Conservation (phyloP, 2,329 filamentous ascomycete species). For the Botrytis fragariae region DNA sequence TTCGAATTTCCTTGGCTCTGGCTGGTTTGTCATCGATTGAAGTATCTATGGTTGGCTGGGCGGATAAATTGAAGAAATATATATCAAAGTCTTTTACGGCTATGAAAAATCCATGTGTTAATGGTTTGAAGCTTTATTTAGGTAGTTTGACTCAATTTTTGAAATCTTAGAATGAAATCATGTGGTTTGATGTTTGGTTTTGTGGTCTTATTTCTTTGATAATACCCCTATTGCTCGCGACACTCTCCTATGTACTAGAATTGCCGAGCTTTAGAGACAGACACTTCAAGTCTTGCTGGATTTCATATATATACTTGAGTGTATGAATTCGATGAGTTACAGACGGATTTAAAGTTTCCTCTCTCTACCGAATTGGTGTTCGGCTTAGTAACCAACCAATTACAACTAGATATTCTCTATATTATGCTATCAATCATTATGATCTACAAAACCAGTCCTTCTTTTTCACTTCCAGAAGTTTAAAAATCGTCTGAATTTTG, state of each 20-base stretch:
- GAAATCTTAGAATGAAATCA: neutral
- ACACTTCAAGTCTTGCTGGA: neutral
- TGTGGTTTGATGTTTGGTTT: neutral
- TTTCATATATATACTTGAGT: neutral
- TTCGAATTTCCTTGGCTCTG: neutral
- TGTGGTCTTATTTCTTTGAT: neutral
- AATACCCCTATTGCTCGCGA: neutral
- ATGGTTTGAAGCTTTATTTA: neutral
- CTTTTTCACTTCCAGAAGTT: neutral
- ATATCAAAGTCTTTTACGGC: neutral
- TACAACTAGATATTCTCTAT: neutral
- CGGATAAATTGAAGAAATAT: neutral
- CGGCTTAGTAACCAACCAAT: neutral
- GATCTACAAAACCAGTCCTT: neutral
- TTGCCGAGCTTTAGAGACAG: neutral
- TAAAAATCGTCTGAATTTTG: neutral
- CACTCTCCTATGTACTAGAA: neutral
- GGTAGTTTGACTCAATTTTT: neutral
- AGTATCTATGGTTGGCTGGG: neutral
- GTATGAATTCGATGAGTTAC: neutral
- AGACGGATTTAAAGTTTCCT: neutral
- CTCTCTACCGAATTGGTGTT: neutral
- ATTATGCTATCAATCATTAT: neutral
- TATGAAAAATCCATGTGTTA: neutral
- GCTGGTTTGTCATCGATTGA: neutral